A percentile compares a stretch with the other conserved stretches of the same genome.
Evolutionary conservation across 768 basidiomycete genomes (phyloP).

Genomic region (Boletus rex-veris): DNA sequence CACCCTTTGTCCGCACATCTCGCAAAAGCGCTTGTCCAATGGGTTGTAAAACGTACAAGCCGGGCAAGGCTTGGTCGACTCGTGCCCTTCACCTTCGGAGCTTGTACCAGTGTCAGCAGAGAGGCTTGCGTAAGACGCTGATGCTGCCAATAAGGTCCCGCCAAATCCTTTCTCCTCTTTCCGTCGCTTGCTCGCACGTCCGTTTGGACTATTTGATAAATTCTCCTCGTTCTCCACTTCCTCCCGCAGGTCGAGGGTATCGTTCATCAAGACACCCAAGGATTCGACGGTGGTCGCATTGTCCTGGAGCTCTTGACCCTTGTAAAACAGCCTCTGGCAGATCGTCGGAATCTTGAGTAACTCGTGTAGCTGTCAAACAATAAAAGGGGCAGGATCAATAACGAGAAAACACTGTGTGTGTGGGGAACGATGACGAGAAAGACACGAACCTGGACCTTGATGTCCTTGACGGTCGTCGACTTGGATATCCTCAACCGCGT

Average conservation of each 20-base stretch:
- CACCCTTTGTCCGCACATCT: slow-evolving; percentile 42
- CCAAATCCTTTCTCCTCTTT: slow-evolving; percentile 66
- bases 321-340: slow-evolving; percentile 66
- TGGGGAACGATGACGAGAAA: background rate
- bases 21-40: slow-evolving; percentile 40
- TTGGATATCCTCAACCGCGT: slow-evolving; percentile 58
- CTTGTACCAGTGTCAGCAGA: slow-evolving; percentile 32
- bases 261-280: slow-evolving; percentile 57
- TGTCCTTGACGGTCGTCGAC: slow-evolving; percentile 68
- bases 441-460: slow-evolving; percentile 63
- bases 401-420: background rate
- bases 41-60: slow-evolving; percentile 60
- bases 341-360: slow-evolving; percentile 68
- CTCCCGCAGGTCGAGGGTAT: slow-evolving; percentile 63
- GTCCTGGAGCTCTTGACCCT: slow-evolving; percentile 61
- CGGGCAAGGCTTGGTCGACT: slow-evolving; percentile 43
- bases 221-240: slow-evolving; percentile 59
- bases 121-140: slow-evolving; percentile 27
- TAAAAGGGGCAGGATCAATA: background rate
- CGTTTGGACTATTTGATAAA: slow-evolving; percentile 47
- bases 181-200: slow-evolving; percentile 38
- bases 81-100: slow-evolving; percentile 31
- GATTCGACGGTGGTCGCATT: slow-evolving; percentile 50
- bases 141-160: slow-evolving; percentile 64
- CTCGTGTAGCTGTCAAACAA: slow-evolving; percentile 50